These are phyloP conservation scores for Daldinia bambusicola DNA, from an alignment of 495 filamentous ascomycete species.

Conservation along the genomic window DNA sequence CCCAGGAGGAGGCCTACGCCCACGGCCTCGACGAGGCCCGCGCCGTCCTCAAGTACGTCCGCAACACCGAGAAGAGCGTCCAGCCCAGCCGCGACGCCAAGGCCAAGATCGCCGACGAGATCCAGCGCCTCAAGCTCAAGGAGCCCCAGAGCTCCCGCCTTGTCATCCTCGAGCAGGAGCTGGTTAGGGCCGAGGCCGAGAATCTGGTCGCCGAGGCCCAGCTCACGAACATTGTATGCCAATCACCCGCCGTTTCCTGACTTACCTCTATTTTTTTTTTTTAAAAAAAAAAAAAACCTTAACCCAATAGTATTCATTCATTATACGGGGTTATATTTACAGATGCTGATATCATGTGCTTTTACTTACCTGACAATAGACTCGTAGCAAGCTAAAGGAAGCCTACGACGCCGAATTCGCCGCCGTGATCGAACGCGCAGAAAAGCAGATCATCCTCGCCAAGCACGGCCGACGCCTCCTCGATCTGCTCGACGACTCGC, in stretches of 20 bases:
- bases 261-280: background rate
- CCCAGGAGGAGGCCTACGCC: slow-evolving; percentile 90
- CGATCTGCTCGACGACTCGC: slow-evolving; percentile 88
- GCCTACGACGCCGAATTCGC: slow-evolving; percentile 88
- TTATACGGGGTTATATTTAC: background rate
- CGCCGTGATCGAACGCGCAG: slow-evolving; percentile 90
- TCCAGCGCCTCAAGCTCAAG: slow-evolving; percentile 86
- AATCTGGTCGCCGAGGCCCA: slow-evolving; percentile 96
- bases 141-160: slow-evolving; percentile 82
- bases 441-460: slow-evolving; percentile 95
- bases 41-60: slow-evolving; percentile 82
- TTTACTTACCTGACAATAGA: slow-evolving; percentile 62
- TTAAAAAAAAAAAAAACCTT: too few relatives aligned
- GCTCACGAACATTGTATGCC: slow-evolving; percentile 85
- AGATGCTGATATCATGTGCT: background rate
- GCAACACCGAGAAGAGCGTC: slow-evolving; percentile 92
- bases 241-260: background rate
- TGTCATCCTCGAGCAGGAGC: slow-evolving; percentile 89
- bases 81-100: slow-evolving; percentile 89
- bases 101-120: slow-evolving; percentile 87
- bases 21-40: slow-evolving; percentile 87
- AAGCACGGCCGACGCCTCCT: slow-evolving; percentile 86
- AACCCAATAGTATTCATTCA: background rate
- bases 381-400: slow-evolving; percentile 91
- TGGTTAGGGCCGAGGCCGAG: slow-evolving; percentile 94